Conservation (phyloP, 495 filamentous ascomycete species). For the Talaromyces ruber region DNA sequence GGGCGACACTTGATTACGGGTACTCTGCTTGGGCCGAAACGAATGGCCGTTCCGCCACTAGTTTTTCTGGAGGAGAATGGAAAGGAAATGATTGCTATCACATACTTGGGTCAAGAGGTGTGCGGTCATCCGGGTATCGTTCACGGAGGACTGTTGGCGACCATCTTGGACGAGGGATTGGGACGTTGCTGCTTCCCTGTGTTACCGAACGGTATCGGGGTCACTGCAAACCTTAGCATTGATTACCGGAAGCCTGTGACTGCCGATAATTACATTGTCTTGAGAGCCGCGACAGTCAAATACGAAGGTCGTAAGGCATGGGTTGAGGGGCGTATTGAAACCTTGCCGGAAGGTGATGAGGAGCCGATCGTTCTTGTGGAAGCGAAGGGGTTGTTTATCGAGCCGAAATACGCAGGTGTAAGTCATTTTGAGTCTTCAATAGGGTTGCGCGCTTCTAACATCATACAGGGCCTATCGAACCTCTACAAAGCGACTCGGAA, state of each 20-base stretch:
- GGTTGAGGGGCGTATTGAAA: slow-evolving; percentile 88
- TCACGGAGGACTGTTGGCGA: slow-evolving; percentile 86
- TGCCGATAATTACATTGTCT: slow-evolving; percentile 68
- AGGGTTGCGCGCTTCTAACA: not conserved
- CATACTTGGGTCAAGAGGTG: slow-evolving; percentile 71
- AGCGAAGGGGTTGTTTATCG: slow-evolving; percentile 80
- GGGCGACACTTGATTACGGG: slow-evolving; percentile 75
- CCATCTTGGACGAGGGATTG: slow-evolving; percentile 84
- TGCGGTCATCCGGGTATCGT: slow-evolving; percentile 90
- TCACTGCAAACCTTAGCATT: slow-evolving; percentile 87
- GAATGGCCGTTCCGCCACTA: slow-evolving; percentile 74
- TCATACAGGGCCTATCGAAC: not conserved
- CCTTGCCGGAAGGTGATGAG: slow-evolving; percentile 54
- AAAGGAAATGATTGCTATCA: slow-evolving; percentile 62
- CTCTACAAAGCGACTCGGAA: not conserved
- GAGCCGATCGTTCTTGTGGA: slow-evolving; percentile 62
- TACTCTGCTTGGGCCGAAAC: slow-evolving; percentile 64
- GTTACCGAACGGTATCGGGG: slow-evolving; percentile 77
- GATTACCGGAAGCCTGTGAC: slow-evolving; percentile 76
- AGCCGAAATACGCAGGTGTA: slow-evolving; percentile 75
- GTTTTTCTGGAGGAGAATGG: slow-evolving; percentile 65
- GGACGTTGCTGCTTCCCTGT: slow-evolving; percentile 87
- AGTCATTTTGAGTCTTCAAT: slow-evolving; percentile 12
- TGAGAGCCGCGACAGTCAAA: slow-evolving; percentile 74
- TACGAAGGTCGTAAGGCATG: slow-evolving; percentile 94